Base-by-base conservation (phyloP, 768 basidiomycete species). In the Scleroderma citrinum region DNA sequence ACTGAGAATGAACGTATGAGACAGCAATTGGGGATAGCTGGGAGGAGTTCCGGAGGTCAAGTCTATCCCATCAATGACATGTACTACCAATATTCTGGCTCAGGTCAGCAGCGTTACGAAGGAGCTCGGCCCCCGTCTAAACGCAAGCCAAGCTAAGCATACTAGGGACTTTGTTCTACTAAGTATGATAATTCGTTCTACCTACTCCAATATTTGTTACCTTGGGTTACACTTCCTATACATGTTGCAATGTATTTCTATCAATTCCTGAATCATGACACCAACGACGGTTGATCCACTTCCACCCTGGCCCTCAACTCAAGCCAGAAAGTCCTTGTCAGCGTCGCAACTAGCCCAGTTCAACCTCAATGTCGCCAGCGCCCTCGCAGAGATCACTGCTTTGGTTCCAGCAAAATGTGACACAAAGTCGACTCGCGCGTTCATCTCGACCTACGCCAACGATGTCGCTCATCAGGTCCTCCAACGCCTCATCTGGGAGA, bases 401-500 rank as follows among this genome's bases (percentile, higher is more conserved):
- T 62, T 85, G 17, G 75, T 80, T 8, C 64, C 74, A 11, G 56
- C 66, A 0, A 76, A 82, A 54, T 70, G 71, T 6, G 71, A 79
- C 49, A 71, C 68, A 0, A 60, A 72, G 1, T 67, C 78, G 0
- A 71, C 76, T 1, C 65, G 69, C 17, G 57, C 60, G 3, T 87
- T 84, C 58, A 17, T 87, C 38, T 67, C 75, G 13, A 76, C 77
- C 7, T 89, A 83, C 52, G 76, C 73, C 12, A 71, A 72, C 49
- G 80, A 87, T 55, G 63, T 65, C 1, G 83, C 85, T 8, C 69
- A 74, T 21, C 73, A 76, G 34, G 58, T 57, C 7, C 70, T 88
- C 2, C 72, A 83, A 40, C 54, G 67, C 8, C 68, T 87, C 31
- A 80, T 88, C 52, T 87, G 85, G 85, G 69, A 68, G 21, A 52